Evolutionary conservation across 2,329 filamentous ascomycete genomes (phyloP), one percentile per base, ranked within the genome.

Genomic region (Colletotrichum orchidophilum): DNA sequence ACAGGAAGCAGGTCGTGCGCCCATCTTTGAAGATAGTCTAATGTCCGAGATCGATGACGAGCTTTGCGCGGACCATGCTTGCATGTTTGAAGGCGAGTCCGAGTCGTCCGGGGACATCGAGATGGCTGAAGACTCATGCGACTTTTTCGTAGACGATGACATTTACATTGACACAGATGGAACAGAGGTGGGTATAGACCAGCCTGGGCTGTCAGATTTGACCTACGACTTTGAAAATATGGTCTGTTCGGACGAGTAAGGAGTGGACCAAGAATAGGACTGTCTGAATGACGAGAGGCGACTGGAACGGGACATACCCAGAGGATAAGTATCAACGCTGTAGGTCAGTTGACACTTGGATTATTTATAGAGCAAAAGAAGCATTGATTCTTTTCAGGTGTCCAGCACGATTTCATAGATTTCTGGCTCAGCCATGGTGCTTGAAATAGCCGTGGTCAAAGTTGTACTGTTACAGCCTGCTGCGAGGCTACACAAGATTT

Each of bases 221-320:
- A 46, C 18, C 9, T 46, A 46, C 8, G 39, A 46, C 18, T 46
- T 46, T 46, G 39, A 46, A 18, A n/a, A 18, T 11, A 46, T 46
- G 39, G 3, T 11, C 0, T 46, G 18, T 4, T 21, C 18, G 2
- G 21, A 11, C 7, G 39, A 46, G 18, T 15, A 2, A 1, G 3
- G 21, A 15, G 1, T 2, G 21, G 21, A 2, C 18, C 3, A 21
- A 21, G 3, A 21, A 8, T 46, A 2, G 21, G 18, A 18, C 6
- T 21, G 21, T 46, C 3, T n/a, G 5, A 8, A 46, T 5, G 39
- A 18, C 18, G n/a, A 4, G 1, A 46, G 7, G 39, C 18, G 39
- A 1, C 6, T 46, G 3, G 39, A 9, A n/a, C 1, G 18, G 18
- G 18, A 9, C 1, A 18, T 21, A n/a, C n/a, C 3, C 0, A 18